A percentile compares a stretch with the other conserved stretches of the same genome.
phyloP scores from a whole-genome alignment of 371 early-diverging fungal genomes.

The Mucor sp. region DNA sequence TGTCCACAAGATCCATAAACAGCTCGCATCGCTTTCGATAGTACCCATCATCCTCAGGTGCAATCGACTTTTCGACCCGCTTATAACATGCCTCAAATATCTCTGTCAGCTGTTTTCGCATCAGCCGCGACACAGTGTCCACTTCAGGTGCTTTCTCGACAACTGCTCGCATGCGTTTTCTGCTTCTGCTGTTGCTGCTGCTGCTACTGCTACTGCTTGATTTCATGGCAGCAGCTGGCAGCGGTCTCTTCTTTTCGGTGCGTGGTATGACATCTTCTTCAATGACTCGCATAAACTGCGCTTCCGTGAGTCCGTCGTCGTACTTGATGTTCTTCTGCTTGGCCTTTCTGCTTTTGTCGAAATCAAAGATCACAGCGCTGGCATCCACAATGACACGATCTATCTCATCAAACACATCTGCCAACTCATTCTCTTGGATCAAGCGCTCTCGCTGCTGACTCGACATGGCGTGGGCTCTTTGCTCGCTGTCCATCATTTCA shows the following conservation, averaged over 20 bases:
- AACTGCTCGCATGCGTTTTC: neutral
- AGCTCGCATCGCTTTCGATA: slow-evolving; percentile 61
- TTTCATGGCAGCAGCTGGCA: too few species aligned
- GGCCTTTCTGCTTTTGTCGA: slow-evolving; percentile 68
- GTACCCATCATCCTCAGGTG: slow-evolving; percentile 50
- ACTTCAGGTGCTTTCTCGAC: neutral
- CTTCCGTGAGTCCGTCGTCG: slow-evolving; percentile 94
- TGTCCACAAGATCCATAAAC: slow-evolving; percentile 77
- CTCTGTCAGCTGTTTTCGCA: slow-evolving; percentile 54
- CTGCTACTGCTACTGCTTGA: too few species aligned
- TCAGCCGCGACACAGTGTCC: slow-evolving; percentile 37
- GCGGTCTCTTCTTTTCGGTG: neutral
- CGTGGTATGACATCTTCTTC: neutral
- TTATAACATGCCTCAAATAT: slow-evolving; percentile 53
- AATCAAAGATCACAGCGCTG: slow-evolving; percentile 40
- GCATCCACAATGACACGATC: slow-evolving; percentile 60
- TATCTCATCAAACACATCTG: slow-evolving; percentile 62
- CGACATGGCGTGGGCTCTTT: slow-evolving; percentile 28
- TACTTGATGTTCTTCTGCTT: slow-evolving; percentile 73
- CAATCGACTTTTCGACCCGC: slow-evolving; percentile 57
- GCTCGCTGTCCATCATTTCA: slow-evolving; percentile 46
- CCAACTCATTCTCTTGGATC: slow-evolving; percentile 84
- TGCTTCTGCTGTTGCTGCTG: too few species aligned
- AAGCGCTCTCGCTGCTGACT: slow-evolving; percentile 65
- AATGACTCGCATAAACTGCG: slow-evolving; percentile 74